A percentile compares a stretch with the other conserved stretches of the same genome.
Conservation (phyloP, 208 protist genomes). For the Leishmania mexicana region DNA sequence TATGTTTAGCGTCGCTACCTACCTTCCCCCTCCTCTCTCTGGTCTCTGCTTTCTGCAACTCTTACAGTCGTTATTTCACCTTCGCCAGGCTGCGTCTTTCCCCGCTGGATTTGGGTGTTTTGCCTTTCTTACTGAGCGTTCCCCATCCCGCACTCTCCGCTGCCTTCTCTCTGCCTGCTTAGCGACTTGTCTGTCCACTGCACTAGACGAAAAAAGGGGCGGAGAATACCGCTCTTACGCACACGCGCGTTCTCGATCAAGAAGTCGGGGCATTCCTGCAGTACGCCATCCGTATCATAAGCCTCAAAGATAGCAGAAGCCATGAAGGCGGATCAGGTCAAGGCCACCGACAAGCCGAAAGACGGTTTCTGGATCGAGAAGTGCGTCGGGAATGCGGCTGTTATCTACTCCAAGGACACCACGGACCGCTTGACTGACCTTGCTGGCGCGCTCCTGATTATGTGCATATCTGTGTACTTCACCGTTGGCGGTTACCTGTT, state of each 20-base stretch:
- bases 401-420: conserved; percentile 62
- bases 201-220: neutral
- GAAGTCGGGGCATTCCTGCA: neutral
- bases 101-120: neutral
- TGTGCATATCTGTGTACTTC: conserved; percentile 81
- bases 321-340: neutral
- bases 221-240: neutral
- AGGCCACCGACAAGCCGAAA: neutral
- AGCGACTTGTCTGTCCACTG: neutral
- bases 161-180: neutral
- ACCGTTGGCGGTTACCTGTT: conserved; percentile 72
- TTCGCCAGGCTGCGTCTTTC: neutral
- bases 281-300: neutral
- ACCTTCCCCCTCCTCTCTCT: neutral
- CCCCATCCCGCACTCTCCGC: neutral
- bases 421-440: conserved; percentile 72
- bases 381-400: conserved; percentile 58
- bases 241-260: neutral
- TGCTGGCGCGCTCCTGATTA: conserved; percentile 67
- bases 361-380: conserved; percentile 33
- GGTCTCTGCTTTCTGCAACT: neutral
- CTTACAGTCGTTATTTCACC: neutral
- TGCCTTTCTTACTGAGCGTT: neutral
- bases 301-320: neutral
- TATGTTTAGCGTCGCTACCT: neutral